Evolutionary conservation across 352 stramenopile species (phyloP).

Genomic region (Globisporangium iwayamae): DNA sequence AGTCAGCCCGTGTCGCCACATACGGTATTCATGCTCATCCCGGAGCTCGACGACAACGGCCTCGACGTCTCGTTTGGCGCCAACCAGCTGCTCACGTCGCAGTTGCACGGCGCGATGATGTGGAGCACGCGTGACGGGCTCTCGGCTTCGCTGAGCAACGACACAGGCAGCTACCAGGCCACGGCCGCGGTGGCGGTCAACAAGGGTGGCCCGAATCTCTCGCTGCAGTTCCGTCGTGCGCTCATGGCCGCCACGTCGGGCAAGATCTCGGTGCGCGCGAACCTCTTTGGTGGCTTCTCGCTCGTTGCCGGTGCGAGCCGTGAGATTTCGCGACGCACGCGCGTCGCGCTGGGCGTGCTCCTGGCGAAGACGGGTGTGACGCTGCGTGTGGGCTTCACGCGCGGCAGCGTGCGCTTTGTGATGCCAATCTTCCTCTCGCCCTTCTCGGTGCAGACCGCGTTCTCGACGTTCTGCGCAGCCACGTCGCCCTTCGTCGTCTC

Average conservation of each 20-base stretch:
- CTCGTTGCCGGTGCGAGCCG: constrained; percentile 48
- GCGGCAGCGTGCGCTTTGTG: constrained; percentile 77
- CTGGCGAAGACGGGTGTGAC: constrained; percentile 55
- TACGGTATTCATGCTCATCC: constrained; percentile 74
- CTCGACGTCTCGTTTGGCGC: constrained; percentile 69
- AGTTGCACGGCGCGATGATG: constrained; percentile 77
- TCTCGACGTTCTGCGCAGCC: constrained; percentile 70
- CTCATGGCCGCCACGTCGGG: constrained; percentile 33
- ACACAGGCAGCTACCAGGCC: constrained; percentile 36
- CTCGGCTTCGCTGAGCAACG: constrained; percentile 55
- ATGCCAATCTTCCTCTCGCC: constrained; percentile 79
- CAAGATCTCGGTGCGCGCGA: constrained; percentile 57
- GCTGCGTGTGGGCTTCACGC: constrained; percentile 66
- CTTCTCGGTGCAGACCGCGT: constrained; percentile 61
- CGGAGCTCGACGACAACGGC: constrained; percentile 65
- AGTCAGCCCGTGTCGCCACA: constrained; percentile 66
- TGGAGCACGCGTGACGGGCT: constrained; percentile 76
- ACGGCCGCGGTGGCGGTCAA: constrained; percentile 46
- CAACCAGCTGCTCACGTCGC: constrained; percentile 57
- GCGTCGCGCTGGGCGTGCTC: constrained; percentile 55
- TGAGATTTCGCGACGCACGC: constrained; percentile 55
- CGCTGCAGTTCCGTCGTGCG: constrained; percentile 44
- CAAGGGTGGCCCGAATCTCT: constrained; percentile 46
- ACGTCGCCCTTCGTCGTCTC: constrained; percentile 69
- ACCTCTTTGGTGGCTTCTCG: constrained; percentile 42